These are phyloP conservation scores for Solanum appendiculatum DNA, from an alignment of 257 asterid genomes.

Conservation along the genomic window DNA sequence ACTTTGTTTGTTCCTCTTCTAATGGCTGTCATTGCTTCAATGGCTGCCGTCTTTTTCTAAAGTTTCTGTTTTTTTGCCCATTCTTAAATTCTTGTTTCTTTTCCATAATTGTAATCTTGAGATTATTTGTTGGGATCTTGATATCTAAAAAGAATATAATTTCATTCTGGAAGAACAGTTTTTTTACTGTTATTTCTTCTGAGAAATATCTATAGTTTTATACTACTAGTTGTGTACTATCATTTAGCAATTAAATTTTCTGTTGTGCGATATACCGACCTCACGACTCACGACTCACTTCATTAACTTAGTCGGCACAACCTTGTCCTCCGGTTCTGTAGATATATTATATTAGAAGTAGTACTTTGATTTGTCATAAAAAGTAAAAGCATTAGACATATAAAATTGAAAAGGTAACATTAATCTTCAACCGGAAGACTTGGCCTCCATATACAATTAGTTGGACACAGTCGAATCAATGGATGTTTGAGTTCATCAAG, in stretches of 20 bases:
- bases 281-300: neutral
- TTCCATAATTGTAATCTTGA: neutral
- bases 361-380: neutral
- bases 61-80: neutral
- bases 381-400: neutral
- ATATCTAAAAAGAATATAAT: neutral
- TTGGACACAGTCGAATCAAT: neutral
- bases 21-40: neutral
- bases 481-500: neutral
- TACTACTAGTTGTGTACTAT: neutral
- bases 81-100: neutral
- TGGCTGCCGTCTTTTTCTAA: neutral
- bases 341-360: neutral
- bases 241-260: neutral
- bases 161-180: neutral
- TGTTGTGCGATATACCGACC: neutral
- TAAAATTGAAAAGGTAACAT: neutral
- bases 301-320: neutral
- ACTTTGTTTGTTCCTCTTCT: neutral
- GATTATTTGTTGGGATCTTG: neutral
- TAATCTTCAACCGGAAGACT: neutral
- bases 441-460: neutral
- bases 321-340: neutral
- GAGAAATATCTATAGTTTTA: neutral
- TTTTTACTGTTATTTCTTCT: neutral